phyloP scores from a whole-genome alignment of 495 filamentous ascomycete genomes.

The Lasiosphaeris hirsuta region DNA sequence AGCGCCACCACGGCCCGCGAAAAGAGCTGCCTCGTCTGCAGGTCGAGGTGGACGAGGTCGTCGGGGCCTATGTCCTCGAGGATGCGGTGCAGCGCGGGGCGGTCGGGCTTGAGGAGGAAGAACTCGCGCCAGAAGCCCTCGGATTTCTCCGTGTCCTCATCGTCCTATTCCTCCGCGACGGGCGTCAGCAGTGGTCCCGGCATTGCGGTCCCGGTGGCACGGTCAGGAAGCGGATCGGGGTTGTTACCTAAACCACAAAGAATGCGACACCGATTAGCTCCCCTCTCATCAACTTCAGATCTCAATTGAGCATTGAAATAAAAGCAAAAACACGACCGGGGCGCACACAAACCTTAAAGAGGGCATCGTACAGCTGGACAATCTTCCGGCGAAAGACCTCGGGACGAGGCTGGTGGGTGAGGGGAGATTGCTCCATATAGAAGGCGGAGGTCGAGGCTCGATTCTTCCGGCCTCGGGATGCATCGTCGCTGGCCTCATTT shows the following conservation, averaged over 20 bases:
- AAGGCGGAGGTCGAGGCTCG: background rate
- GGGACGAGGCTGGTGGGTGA: constrained; percentile 89
- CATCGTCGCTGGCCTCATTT: constrained; percentile 1
- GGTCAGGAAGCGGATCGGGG: background rate
- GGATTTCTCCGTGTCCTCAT: constrained; percentile 61
- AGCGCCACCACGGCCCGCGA: constrained; percentile 65
- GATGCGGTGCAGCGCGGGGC: constrained; percentile 58
- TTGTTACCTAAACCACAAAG: background rate
- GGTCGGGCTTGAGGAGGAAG: constrained; percentile 82
- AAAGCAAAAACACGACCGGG: background rate
- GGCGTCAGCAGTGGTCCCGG: background rate
- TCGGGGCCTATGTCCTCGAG: constrained; percentile 66
- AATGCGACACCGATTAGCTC: too few species aligned
- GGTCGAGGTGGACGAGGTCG: constrained; percentile 70
- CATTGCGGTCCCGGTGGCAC: background rate
- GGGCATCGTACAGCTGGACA: constrained; percentile 77
- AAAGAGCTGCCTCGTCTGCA: constrained; percentile 77
- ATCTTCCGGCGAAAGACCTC: constrained; percentile 92
- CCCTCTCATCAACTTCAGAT: too few species aligned
- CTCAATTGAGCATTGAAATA: background rate
- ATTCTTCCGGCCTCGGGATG: background rate
- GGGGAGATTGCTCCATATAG: constrained; percentile 82
- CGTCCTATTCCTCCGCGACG: constrained; percentile 27
- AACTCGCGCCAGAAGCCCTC: constrained; percentile 97
- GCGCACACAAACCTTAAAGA: constrained; percentile 67